Conservation (phyloP, 2,329 filamentous ascomycete genomes). For the Fusarium pseudocircinatum region DNA sequence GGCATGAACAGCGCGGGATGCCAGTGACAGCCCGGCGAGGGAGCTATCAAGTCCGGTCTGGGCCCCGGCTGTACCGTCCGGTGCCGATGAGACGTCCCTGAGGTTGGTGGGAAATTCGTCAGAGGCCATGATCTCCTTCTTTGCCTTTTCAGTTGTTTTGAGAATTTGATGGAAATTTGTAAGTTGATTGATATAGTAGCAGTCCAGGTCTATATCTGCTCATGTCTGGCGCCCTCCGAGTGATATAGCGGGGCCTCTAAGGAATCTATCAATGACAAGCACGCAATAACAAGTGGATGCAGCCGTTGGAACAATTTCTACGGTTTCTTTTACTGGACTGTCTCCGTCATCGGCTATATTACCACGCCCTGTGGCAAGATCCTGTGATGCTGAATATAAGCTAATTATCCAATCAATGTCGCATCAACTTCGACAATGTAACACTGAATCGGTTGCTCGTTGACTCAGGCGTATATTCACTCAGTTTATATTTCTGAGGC, state of each 20-base stretch:
- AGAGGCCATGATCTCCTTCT: constrained; percentile 32
- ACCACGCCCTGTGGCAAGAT: neutral
- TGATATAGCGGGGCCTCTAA: constrained; percentile 15
- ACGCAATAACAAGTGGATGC: constrained; percentile 30
- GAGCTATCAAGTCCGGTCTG: constrained; percentile 12
- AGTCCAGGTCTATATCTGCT: constrained; percentile 4
- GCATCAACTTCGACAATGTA: neutral
- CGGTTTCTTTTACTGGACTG: neutral
- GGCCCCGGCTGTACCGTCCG: constrained; percentile 13
- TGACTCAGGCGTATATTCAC: neutral
- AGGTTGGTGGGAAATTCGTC: constrained; percentile 29
- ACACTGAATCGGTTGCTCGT: neutral
- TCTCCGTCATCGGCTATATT: constrained; percentile 35
- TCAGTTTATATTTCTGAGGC: neutral
- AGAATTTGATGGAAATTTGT: neutral
- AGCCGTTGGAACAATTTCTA: neutral
- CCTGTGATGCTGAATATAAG: neutral
- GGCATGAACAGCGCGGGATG: constrained; percentile 82
- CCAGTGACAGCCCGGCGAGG: constrained; percentile 56
- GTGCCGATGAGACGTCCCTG: neutral
- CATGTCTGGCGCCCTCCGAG: constrained; percentile 10
- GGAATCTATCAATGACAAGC: constrained; percentile 16
- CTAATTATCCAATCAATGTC: neutral
- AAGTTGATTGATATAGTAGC: neutral
- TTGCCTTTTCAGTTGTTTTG: neutral